phyloP scores from a whole-genome alignment of 768 basidiomycete species.

The Cystofilobasidium macerans region DNA sequence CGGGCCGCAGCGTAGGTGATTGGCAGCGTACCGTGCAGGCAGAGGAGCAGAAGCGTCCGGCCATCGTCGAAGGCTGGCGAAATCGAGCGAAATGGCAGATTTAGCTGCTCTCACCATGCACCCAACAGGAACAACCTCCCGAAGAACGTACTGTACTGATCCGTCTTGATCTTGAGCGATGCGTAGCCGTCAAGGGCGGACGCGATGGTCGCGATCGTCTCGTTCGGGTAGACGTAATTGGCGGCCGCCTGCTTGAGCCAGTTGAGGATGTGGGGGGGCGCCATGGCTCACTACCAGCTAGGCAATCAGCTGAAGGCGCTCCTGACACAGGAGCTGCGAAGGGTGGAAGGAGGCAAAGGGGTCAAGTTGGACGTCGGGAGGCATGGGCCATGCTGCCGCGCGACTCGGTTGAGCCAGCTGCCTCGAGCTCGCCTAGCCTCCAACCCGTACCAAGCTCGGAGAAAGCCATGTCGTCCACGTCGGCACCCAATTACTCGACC shows the following conservation, averaged over 20 bases:
- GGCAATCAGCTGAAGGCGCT: no score
- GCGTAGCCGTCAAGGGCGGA: constrained; percentile 30
- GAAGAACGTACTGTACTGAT: constrained; percentile 37
- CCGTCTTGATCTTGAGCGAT: constrained; percentile 38
- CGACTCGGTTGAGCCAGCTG: no score
- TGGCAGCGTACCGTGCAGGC: constrained; percentile 79
- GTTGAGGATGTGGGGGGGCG: constrained; percentile 15
- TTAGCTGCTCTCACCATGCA: neutral
- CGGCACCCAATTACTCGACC: constrained; percentile 16
- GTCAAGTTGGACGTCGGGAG: no score
- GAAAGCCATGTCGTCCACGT: neutral
- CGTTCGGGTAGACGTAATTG: constrained; percentile 13
- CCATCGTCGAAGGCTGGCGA: constrained; percentile 80
- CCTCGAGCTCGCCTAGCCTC: no score
- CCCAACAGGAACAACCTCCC: neutral
- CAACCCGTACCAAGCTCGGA: no score
- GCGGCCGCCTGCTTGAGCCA: constrained; percentile 14
- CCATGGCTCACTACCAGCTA: constrained; percentile 10
- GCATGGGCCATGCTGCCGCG: no score
- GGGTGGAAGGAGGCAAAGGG: no score
- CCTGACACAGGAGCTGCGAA: no score
- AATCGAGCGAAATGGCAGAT: neutral
- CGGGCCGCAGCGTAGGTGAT: constrained; percentile 62
- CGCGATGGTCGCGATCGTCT: constrained; percentile 26
- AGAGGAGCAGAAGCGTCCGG: constrained; percentile 78